These are phyloP conservation scores for Lactarius pseudohatsudake DNA, from an alignment of 768 basidiomycete genomes.

Conservation along the genomic window DNA sequence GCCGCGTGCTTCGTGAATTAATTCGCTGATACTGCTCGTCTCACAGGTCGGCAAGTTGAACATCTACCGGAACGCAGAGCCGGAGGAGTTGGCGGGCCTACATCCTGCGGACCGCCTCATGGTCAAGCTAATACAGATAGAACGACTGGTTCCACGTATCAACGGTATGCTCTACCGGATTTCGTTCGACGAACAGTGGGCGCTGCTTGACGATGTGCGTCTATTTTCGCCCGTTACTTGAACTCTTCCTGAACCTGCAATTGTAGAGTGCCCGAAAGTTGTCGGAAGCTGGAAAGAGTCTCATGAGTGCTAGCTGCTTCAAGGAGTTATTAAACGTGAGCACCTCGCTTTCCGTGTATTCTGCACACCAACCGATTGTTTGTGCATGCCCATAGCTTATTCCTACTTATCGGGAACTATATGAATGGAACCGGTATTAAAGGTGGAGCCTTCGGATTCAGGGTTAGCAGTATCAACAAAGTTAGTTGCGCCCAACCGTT, in stretches of 20 bases:
- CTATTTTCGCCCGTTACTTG: conserved; percentile 6
- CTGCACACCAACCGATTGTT: not conserved
- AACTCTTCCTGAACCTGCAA: conserved; percentile 18
- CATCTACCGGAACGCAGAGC: conserved; percentile 81
- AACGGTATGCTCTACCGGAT: conserved; percentile 95
- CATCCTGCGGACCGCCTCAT: conserved; percentile 95
- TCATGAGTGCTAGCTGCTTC: conserved; percentile 83
- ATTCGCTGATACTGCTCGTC: conserved; percentile 4
- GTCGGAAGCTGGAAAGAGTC: conserved; percentile 73
- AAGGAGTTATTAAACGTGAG: conserved; percentile 85
- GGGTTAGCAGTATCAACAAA: conserved; percentile 97
- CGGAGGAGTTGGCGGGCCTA: conserved; percentile 82
- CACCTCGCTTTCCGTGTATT: conserved; percentile 27
- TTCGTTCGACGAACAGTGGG: conserved; percentile 83
- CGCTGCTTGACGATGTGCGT: conserved; percentile 76
- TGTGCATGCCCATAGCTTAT: conserved; percentile 58
- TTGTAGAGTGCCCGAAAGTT: conserved; percentile 76
- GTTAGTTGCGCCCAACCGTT: conserved; percentile 40
- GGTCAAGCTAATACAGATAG: conserved; percentile 95
- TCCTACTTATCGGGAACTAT: conserved; percentile 92
- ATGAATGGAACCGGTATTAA: conserved; percentile 97
- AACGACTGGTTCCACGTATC: conserved; percentile 82
- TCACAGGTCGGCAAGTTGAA: conserved; percentile 82
- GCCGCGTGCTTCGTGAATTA: not conserved
- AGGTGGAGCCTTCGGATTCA: conserved; percentile 96